Conservation (phyloP, 2,329 filamentous ascomycete species). For the Neocatenulostroma microsporum region DNA sequence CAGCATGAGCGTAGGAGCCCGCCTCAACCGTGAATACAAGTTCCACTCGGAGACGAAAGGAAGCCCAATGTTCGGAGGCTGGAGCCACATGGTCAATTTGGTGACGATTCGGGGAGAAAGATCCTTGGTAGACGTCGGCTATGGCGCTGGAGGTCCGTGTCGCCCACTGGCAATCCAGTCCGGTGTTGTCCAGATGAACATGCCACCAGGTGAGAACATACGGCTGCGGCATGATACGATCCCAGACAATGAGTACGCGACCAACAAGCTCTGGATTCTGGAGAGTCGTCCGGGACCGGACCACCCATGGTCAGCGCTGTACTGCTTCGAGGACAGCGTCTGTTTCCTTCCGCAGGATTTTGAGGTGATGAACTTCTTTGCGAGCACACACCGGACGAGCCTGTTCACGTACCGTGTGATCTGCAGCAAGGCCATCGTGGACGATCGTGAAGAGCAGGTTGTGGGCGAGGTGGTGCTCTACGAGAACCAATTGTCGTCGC, state of each 20-base stretch:
- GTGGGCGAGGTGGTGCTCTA: slow-evolving; percentile 34
- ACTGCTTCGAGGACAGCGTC: slow-evolving; percentile 54
- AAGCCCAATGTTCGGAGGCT: slow-evolving; percentile 13
- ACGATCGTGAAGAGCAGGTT: slow-evolving; percentile 28
- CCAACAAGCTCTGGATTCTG: slow-evolving; percentile 37
- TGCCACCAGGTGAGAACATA: slow-evolving; percentile 8
- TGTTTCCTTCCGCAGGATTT: slow-evolving; percentile 58
- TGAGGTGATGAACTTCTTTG: slow-evolving; percentile 51
- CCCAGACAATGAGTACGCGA: slow-evolving; percentile 15
- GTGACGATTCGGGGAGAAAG: slow-evolving; percentile 41
- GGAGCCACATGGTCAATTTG: slow-evolving; percentile 38
- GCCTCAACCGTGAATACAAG: slow-evolving; percentile 26
- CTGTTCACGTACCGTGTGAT: slow-evolving; percentile 50
- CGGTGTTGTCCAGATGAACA: slow-evolving; percentile 24
- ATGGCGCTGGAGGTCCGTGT: slow-evolving; percentile 56
- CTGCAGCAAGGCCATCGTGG: slow-evolving; percentile 47
- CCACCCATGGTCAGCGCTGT: slow-evolving; percentile 51
- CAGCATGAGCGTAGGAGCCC: slow-evolving; percentile 31
- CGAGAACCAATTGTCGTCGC: slow-evolving; percentile 38
- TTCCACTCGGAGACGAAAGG: not conserved
- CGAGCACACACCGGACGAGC: slow-evolving; percentile 42
- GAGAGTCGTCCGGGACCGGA: slow-evolving; percentile 29
- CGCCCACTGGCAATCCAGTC: slow-evolving; percentile 50
- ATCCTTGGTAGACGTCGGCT: slow-evolving; percentile 56
- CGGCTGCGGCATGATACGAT: slow-evolving; percentile 15